Evolutionary conservation across 139 green algal genomes (phyloP), one percentile per base, ranked within the genome.

Genomic region (Tetratostichococcus sp.): DNA sequence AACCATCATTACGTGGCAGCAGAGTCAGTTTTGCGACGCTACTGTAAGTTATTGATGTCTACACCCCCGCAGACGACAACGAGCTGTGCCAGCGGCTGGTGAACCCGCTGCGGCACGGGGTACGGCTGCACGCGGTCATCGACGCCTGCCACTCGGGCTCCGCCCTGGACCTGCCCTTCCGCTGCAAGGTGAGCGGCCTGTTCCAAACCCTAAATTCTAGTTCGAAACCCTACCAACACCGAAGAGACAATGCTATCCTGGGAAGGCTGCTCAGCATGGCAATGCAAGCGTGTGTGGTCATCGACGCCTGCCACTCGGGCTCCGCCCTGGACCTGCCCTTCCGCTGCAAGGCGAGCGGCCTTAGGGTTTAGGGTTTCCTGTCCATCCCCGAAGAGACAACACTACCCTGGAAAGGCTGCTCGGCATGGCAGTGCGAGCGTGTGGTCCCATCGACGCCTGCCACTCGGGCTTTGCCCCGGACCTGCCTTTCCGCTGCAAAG

Each of bases 131-230:
- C 72, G 82, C 79, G 5, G 78, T 96, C 69, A 86, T 96, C 25
- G 91, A 96, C 70, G 90, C 91, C 17, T 97, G 92, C 82, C 92
- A 96, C 84, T 79, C 59, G 0, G 86, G 86, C 28, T 75, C 62
- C n/a, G 74, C 78, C 4, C 65, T 93, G 75, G 92, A 97, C 76
- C 82, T 97, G 77, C 62, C 62, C 62, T 68, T 35, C 28, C 28
- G 28, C 25, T 68, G 62, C 62, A 68, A 68, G 50, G 50, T 26
- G 19, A 11, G 39, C n/a, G n/a, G n/a, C n/a, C n/a, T n/a, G n/a
- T n/a, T n/a, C n/a, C n/a, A n/a, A n/a, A n/a, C n/a, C n/a, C n/a
- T n/a, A n/a, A n/a, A n/a, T n/a, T n/a, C n/a, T n/a, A n/a, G n/a
- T n/a, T n/a, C n/a, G n/a, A n/a, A n/a, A n/a, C n/a, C n/a, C n/a